phyloP scores from a whole-genome alignment of 805 yeast genomes.

The Ogataea degrootiae region DNA sequence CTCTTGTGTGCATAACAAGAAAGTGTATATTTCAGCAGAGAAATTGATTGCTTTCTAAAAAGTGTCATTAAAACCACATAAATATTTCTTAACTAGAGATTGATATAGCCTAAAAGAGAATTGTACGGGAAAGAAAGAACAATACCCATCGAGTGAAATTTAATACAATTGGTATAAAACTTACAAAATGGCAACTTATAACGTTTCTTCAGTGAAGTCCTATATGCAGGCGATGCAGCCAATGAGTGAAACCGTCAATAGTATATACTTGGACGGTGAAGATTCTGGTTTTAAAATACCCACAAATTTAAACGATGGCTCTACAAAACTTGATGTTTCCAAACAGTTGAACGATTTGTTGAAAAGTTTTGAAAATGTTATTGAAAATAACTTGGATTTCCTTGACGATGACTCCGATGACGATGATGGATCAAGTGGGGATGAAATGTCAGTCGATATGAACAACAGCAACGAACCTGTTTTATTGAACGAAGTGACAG shows the following conservation, averaged over 20 bases:
- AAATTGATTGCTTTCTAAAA: too few relatives aligned
- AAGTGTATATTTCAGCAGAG: too few relatives aligned
- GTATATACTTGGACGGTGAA: constrained; percentile 26
- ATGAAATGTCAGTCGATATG: constrained; percentile 1
- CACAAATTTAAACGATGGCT: constrained; percentile 30
- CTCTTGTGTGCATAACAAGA: too few relatives aligned
- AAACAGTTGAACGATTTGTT: constrained; percentile 23
- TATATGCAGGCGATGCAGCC: constrained; percentile 76
- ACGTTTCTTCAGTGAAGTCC: constrained; percentile 64
- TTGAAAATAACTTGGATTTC: constrained; percentile 19
- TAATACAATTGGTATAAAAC: too few relatives aligned
- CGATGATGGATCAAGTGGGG: constrained; percentile 7
- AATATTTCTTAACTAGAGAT: too few relatives aligned
- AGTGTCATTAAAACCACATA: too few relatives aligned
- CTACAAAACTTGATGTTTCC: constrained; percentile 23
- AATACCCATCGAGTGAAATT: too few relatives aligned
- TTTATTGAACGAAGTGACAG: constrained; percentile 16
- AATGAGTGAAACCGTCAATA: constrained; percentile 47
- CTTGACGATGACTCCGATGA: constrained; percentile 14
- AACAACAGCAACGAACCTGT: constrained; percentile 2
- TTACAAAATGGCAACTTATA: constrained; percentile 43
- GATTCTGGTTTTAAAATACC: constrained; percentile 21
- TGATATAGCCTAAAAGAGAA: too few relatives aligned
- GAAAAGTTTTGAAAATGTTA: constrained; percentile 30
- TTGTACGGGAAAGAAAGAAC: too few relatives aligned